Evolutionary conservation across 306 rosid species (phyloP), one percentile per base, ranked within the genome.

Genomic region (Carpinus viminea): DNA sequence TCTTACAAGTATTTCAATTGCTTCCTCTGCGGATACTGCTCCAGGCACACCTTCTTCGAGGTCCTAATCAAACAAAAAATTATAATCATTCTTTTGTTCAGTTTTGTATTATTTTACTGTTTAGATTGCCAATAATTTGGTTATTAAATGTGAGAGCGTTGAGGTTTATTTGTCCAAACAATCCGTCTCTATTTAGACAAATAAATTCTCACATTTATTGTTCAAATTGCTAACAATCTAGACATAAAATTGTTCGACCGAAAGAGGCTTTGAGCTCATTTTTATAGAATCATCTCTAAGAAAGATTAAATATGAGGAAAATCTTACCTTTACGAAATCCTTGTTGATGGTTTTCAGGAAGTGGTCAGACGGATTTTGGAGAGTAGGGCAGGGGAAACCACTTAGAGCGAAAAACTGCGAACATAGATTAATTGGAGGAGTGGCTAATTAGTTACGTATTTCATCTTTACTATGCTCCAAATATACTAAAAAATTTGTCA

Each of bases 301-400:
- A 51, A 51, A 51, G 4, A 38, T 38, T 0, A 15, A 1, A 51
- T 57, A 12, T 48, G 16, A 21, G 18, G 21, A 11, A 50, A 13
- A 20, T 45, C 43, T 52, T 81, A 86, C 96, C 88, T 76, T 81
- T 15, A 79, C 90, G 70, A 92, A 92, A 59, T 92, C 97, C 70
- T 82, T 89, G 90, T 92, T 92, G 28, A 92, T 89, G 76, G 84
- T 86, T 77, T 77, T 86, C 28, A 92, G 78, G 45, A 85, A 92
- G 84, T 90, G 93, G 79, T 92, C 97, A 15, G 96, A 86, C 57
- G 93, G 96, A 72, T 82, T 85, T 51, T 83, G 85, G 68, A 85
- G 93, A 75, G 83, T 66, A 15, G 97, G 93, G 73, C 97, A 92
- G 2, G 96, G 93, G 71, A 87, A 92, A 66, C 93, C 97, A 79